Conservation (phyloP, 345 rosid species). For the Anastatica hierochuntica region DNA sequence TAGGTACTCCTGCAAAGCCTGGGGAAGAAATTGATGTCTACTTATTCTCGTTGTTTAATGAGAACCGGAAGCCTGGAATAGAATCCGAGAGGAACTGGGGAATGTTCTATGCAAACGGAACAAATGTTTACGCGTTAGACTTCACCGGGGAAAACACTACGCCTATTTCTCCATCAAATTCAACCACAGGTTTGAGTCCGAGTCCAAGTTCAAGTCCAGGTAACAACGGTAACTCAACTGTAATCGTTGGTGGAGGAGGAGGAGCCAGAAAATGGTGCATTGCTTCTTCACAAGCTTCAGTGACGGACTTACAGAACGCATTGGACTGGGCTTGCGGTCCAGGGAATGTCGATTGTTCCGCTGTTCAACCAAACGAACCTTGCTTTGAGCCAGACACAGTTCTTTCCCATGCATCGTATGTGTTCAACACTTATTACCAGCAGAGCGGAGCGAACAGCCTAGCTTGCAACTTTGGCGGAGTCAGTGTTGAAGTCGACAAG, state of each 20-base stretch:
- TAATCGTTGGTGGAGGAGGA: conserved; percentile 16
- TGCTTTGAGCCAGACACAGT: conserved; percentile 86
- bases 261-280: conserved; percentile 57
- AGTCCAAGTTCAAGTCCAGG: conserved; percentile 27
- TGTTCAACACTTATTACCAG: conserved; percentile 79
- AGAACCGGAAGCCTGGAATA: conserved; percentile 75
- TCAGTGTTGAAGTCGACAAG: conserved; percentile 67
- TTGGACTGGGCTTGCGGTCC: conserved; percentile 92
- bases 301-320: conserved; percentile 53
- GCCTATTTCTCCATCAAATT: conserved; percentile 30
- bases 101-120: conserved; percentile 67
- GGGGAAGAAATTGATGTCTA: conserved; percentile 70
- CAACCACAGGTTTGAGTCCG: conserved; percentile 38
- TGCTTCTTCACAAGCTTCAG: conserved; percentile 68
- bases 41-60: conserved; percentile 81
- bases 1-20: conserved; percentile 73
- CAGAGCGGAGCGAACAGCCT: conserved; percentile 69
- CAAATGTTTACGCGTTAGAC: conserved; percentile 64
- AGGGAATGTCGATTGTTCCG: conserved; percentile 88
- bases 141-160: conserved; percentile 55
- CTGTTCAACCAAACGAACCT: conserved; percentile 85
- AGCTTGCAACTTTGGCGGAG: conserved; percentile 78
- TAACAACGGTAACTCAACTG: conserved; percentile 11
- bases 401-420: conserved; percentile 83
- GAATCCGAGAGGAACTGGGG: conserved; percentile 96